A percentile compares a stretch with the other conserved stretches of the same genome.
phyloP scores from a whole-genome alignment of 179 eudicot genomes.

The Patellifolia procumbens region DNA sequence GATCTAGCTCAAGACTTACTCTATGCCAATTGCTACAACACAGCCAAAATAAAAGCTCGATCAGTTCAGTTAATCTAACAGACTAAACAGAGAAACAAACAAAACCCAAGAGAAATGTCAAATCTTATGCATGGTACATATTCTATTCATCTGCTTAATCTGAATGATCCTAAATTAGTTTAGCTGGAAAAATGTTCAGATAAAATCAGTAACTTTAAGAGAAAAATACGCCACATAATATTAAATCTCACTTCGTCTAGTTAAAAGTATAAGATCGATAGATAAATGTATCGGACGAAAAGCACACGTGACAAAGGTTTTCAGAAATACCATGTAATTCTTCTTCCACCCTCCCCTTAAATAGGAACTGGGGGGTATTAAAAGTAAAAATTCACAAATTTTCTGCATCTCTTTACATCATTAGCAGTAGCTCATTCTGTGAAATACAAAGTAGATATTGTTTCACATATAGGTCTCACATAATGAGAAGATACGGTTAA shows the following conservation, averaged over 20 bases:
- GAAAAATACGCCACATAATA: neutral
- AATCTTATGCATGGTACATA: neutral
- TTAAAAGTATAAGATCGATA: no score
- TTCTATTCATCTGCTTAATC: neutral
- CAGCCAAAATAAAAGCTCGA: no score
- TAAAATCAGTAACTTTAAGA: no score
- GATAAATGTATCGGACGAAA: neutral
- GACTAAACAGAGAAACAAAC: neutral
- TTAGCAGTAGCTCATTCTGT: constrained; percentile 22
- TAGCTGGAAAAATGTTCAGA: neutral
- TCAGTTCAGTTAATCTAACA: neutral
- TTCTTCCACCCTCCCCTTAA: constrained; percentile 22
- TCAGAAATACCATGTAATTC: constrained; percentile 16
- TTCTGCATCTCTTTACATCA: constrained; percentile 38
- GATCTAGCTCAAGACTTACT: no score
- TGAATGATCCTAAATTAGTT: no score
- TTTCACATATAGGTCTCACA: constrained; percentile 12
- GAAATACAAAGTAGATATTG: constrained; percentile 17
- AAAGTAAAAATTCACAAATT: constrained; percentile 23
- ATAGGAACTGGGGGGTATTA: constrained; percentile 14
- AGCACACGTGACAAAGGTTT: neutral
- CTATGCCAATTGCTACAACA: no score
- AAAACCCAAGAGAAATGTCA: neutral
- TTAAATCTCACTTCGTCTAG: neutral
- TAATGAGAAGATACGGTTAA: constrained; percentile 6